Percentiles rank a stretch among this genome's conserved stretches.
phyloP scores from a whole-genome alignment of 148 eudicot genomes.

The Rhododendron mucronatum region DNA sequence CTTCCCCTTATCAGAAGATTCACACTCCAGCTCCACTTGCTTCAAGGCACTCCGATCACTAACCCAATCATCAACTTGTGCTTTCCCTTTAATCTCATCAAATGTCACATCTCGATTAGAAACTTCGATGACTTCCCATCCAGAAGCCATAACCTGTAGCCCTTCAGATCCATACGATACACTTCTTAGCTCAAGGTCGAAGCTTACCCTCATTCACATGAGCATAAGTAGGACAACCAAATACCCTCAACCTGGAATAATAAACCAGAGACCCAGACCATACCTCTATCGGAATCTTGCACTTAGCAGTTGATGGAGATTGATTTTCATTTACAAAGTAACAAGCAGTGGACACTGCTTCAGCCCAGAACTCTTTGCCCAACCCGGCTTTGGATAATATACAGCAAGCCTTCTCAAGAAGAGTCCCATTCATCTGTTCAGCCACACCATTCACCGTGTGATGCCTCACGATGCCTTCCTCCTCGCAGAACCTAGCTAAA shows the following conservation, averaged over 20 bases:
- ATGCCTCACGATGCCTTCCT: not conserved
- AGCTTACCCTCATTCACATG: not conserved
- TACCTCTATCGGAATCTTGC: not conserved
- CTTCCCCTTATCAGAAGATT: not conserved
- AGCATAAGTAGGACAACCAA: not conserved
- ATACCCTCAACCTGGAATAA: not conserved
- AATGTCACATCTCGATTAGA: not conserved
- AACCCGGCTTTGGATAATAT: slow-evolving; percentile 3
- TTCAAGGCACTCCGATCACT: not conserved
- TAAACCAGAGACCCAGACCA: not conserved
- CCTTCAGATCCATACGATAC: not conserved
- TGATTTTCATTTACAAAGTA: not conserved
- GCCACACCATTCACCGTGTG: not conserved
- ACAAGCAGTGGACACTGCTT: not conserved
- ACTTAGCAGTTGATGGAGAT: not conserved
- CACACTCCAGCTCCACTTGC: not conserved
- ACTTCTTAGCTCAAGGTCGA: not conserved
- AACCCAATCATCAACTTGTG: not conserved
- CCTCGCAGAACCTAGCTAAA: not conserved
- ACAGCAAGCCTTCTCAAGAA: not conserved
- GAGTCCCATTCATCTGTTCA: slow-evolving; percentile 2
- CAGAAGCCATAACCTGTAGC: not conserved
- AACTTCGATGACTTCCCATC: not conserved
- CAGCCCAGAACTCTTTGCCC: not conserved
- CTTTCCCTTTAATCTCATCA: not conserved